Evolutionary conservation across 345 rosid species (phyloP).

Genomic region (Leavenworthia alabamica): DNA sequence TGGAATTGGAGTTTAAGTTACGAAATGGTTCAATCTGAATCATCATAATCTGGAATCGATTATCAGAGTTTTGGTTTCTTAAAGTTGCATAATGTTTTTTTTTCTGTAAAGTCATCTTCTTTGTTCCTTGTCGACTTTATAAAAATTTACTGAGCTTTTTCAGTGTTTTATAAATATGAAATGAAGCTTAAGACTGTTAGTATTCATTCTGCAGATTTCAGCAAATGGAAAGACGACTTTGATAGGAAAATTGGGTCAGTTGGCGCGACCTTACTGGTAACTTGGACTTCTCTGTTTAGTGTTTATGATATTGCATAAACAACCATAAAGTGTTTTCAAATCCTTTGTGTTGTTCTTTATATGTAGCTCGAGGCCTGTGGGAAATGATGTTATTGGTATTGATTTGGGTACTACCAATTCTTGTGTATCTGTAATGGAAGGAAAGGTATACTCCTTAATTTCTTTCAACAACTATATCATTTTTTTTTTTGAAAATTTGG

Average conservation of each 20-base stretch:
- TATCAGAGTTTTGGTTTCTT: not conserved
- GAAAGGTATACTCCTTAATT: conserved; percentile 33
- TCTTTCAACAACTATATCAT: not conserved
- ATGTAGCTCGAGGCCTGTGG: conserved; percentile 46
- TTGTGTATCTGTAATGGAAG: conserved; percentile 58
- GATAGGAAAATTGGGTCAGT: conserved; percentile 32
- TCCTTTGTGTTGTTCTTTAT: not conserved
- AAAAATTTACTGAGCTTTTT: too few relatives aligned
- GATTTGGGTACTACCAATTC: conserved; percentile 58
- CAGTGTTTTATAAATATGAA: not conserved
- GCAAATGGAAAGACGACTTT: conserved; percentile 44
- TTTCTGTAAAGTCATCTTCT: too few relatives aligned
- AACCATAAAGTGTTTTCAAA: too few relatives aligned
- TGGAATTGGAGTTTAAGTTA: not conserved
- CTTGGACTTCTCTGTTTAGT: not conserved
- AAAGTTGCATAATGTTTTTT: not conserved
- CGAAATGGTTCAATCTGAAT: not conserved
- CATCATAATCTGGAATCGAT: not conserved
- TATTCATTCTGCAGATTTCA: conserved; percentile 30
- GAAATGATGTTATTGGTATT: conserved; percentile 50
- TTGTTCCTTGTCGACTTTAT: too few relatives aligned
- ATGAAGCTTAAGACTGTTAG: not conserved
- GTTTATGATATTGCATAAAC: too few relatives aligned
- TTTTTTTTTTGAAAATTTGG: not conserved
- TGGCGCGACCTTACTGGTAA: conserved; percentile 59